These are phyloP conservation scores for Cercospora sojina DNA, from an alignment of 2,329 filamentous ascomycete genomes.

Conservation along the genomic window DNA sequence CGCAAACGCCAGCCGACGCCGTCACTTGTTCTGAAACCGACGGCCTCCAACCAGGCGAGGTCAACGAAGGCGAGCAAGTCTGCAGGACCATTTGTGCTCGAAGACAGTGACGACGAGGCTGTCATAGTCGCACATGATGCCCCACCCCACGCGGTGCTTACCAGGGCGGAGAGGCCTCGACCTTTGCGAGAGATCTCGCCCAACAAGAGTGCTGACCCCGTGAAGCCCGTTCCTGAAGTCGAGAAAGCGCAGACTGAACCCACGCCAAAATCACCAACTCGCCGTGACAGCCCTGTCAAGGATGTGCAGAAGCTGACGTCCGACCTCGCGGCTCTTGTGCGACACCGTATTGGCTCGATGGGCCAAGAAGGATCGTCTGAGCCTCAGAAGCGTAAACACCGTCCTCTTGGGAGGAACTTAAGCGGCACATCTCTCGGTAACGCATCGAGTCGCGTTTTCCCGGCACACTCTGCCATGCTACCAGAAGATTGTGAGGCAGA, in stretches of 20 bases:
- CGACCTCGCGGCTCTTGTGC: constrained; percentile 29
- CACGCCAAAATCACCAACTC: constrained; percentile 9
- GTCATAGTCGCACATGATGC: constrained; percentile 1
- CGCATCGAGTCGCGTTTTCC: background rate
- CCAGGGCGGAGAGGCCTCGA: background rate
- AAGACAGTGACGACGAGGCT: constrained; percentile 33
- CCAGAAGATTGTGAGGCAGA: constrained; percentile 25
- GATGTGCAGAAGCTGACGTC: constrained; percentile 25
- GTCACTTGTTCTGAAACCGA: constrained; percentile 30
- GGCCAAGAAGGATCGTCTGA: constrained; percentile 16
- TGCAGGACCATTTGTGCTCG: constrained; percentile 32
- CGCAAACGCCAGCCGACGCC: constrained; percentile 35
- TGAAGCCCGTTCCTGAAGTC: background rate
- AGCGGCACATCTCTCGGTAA: constrained; percentile 28
- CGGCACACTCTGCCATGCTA: constrained; percentile 15
- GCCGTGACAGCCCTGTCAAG: constrained; percentile 14
- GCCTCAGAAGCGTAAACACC: constrained; percentile 31
- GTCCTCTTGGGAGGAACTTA: constrained; percentile 34
- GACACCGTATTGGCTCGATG: constrained; percentile 17
- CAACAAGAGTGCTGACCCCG: constrained; percentile 19
- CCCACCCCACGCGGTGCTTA: background rate
- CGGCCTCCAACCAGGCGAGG: background rate
- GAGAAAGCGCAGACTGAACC: constrained; percentile 11
- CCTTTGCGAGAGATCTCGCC: constrained; percentile 34
- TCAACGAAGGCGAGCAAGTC: constrained; percentile 6